A percentile compares a stretch with the other conserved stretches of the same genome.
phyloP scores from a whole-genome alignment of 129 eudicot species.

The Flaveria trinervia region DNA sequence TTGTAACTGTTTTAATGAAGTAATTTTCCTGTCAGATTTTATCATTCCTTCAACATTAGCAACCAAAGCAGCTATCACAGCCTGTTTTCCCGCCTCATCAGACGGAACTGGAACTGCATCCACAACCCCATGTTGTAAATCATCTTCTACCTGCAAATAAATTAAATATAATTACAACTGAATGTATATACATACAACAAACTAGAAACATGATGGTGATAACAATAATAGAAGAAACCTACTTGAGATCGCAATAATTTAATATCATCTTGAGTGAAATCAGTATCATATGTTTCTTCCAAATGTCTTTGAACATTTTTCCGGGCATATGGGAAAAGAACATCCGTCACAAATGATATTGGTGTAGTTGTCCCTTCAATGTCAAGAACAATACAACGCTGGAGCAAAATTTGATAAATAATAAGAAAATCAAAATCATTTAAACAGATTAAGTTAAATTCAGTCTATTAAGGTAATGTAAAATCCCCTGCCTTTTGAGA shows the following conservation, averaged over 20 bases:
- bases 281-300: conserved; percentile 75
- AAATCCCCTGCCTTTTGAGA: conserved; percentile 48
- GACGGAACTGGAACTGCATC: conserved; percentile 80
- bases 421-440: neutral
- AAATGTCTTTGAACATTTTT: conserved; percentile 79
- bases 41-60: conserved; percentile 92
- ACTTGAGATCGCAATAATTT: conserved; percentile 78
- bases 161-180: neutral
- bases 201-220: conserved; percentile 5
- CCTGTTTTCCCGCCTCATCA: conserved; percentile 64
- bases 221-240: conserved; percentile 12
- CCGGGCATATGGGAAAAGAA: conserved; percentile 95
- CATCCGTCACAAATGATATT: conserved; percentile 90
- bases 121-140: conserved; percentile 57
- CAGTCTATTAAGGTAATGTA: conserved; percentile 26
- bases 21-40: conserved; percentile 90
- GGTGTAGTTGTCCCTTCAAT: conserved; percentile 99
- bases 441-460: conserved; percentile 37
- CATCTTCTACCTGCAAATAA: conserved; percentile 67
- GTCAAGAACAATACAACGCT: conserved; percentile 91
- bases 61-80: conserved; percentile 80
- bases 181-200: neutral
- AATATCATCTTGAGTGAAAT: conserved; percentile 84
- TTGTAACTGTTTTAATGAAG: conserved; percentile 88
- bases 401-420: conserved; percentile 30